phyloP scores from a whole-genome alignment of 2,329 filamentous ascomycete genomes.

The Trichoderma koningii region DNA sequence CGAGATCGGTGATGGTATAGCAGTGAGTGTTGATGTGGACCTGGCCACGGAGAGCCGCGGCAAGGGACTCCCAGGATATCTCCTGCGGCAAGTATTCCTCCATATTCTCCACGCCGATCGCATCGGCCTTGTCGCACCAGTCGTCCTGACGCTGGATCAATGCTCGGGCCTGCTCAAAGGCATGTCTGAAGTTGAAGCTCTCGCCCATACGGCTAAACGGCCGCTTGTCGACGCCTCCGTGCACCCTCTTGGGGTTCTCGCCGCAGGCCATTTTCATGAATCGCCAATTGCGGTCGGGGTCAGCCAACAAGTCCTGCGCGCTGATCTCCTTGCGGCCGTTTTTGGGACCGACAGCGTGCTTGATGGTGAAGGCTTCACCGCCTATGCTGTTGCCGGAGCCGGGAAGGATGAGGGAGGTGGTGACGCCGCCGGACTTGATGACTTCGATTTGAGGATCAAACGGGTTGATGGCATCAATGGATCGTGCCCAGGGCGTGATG shows the following conservation, averaged over 20 bases:
- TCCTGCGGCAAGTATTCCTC: conserved; percentile 62
- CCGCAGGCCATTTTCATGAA: conserved; percentile 80
- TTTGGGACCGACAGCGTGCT: conserved; percentile 62
- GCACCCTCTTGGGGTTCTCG: conserved; percentile 66
- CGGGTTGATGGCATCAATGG: conserved; percentile 65
- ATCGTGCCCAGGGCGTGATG: conserved; percentile 68
- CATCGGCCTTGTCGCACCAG: conserved; percentile 63
- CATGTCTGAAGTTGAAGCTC: conserved; percentile 68
- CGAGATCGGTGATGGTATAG: conserved; percentile 69
- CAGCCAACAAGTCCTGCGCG: conserved; percentile 63
- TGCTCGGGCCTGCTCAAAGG: conserved; percentile 63
- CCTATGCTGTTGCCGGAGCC: conserved; percentile 74
- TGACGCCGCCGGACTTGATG: conserved; percentile 74
- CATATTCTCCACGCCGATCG: conserved; percentile 53
- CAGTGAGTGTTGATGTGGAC: conserved; percentile 72
- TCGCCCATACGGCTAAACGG: conserved; percentile 66
- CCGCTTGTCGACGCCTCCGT: conserved; percentile 56
- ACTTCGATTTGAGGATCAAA: conserved; percentile 66
- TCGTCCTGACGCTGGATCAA: conserved; percentile 64
- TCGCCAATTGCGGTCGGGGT: conserved; percentile 65
- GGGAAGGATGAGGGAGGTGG: conserved; percentile 66
- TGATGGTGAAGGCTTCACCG: conserved; percentile 69
- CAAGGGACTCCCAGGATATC: conserved; percentile 63
- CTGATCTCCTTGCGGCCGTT: conserved; percentile 66
- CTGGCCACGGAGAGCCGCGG: conserved; percentile 65